phyloP scores from a whole-genome alignment of 768 basidiomycete genomes.

The Lyophyllum shimeji region DNA sequence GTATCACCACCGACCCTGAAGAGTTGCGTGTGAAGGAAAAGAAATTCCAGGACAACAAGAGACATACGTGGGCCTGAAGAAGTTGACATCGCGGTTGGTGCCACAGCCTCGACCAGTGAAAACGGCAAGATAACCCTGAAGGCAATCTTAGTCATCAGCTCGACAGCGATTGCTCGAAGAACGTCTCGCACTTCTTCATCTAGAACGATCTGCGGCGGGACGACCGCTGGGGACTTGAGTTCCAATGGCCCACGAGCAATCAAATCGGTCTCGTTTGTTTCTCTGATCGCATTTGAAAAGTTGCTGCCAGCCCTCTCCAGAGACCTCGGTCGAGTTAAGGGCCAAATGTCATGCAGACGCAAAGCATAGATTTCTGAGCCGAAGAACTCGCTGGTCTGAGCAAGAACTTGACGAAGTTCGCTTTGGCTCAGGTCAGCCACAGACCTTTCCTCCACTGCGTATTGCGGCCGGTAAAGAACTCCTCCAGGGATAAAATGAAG shows the following conservation, averaged over 20 bases:
- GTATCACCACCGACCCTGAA: conserved; percentile 25
- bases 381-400: conserved; percentile 5
- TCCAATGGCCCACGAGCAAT: conserved; percentile 24
- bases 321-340: conserved; percentile 6
- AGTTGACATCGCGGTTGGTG: conserved; percentile 25
- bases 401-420: conserved; percentile 4
- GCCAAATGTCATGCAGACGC: conserved; percentile 9
- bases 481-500: conserved; percentile 18
- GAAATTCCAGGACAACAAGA: neutral
- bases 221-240: conserved; percentile 22
- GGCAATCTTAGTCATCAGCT: neutral
- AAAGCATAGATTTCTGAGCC: conserved; percentile 13
- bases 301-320: conserved; percentile 21
- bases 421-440: neutral
- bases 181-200: conserved; percentile 20
- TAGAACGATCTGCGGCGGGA: conserved; percentile 26
- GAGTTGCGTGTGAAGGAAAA: neutral
- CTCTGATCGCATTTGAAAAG: conserved; percentile 18
- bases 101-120: conserved; percentile 30
- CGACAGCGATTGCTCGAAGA: neutral
- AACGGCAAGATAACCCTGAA: conserved; percentile 25
- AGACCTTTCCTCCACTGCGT: neutral
- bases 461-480: conserved; percentile 16
- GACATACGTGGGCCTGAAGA: conserved; percentile 26
- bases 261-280: conserved; percentile 22